Percentiles rank a stretch among this genome's conserved stretches.
These are phyloP conservation scores for Russula griseocarnosa DNA, from an alignment of 768 basidiomycete species.

Conservation along the genomic window DNA sequence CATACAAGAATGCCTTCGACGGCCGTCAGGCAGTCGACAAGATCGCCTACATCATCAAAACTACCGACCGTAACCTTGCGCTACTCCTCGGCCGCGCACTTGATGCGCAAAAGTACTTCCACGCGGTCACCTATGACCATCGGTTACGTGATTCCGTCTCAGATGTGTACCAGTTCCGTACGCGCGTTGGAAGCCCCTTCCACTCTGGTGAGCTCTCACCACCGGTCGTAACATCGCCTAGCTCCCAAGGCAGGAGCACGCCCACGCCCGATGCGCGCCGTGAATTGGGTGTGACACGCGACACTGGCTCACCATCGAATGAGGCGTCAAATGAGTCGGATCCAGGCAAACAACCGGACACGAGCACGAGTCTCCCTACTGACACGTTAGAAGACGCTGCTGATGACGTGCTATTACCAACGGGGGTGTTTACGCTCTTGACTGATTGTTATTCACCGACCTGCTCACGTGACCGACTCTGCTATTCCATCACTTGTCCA, in stretches of 20 bases:
- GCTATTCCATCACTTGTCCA: constrained; percentile 97
- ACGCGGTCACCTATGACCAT: constrained; percentile 99
- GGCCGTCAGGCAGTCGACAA: constrained; percentile 96
- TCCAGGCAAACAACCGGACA: constrained; percentile 29
- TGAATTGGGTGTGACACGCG: constrained; percentile 31
- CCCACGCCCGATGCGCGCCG: constrained; percentile 29
- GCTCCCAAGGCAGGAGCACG: constrained; percentile 25
- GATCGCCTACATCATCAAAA: constrained; percentile 97
- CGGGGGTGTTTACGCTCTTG: constrained; percentile 92
- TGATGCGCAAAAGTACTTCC: constrained; percentile 98
- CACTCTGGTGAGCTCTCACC: constrained; percentile 62
- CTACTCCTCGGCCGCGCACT: constrained; percentile 91
- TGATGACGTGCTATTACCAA: constrained; percentile 73
- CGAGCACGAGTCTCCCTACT: constrained; percentile 30
- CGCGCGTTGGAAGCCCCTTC: constrained; percentile 78
- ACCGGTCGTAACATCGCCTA: constrained; percentile 36
- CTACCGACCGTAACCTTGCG: constrained; percentile 94
- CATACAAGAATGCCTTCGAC: constrained; percentile 95
- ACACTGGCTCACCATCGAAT: constrained; percentile 29
- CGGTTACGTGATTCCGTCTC: constrained; percentile 81
- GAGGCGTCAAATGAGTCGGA: constrained; percentile 36
- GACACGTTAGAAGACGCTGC: constrained; percentile 9
- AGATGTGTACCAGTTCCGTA: constrained; percentile 92
- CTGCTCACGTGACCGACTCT: constrained; percentile 88
- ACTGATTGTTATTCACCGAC: constrained; percentile 99